Base-by-base conservation (phyloP, 805 yeast genomes). In the Saccharomycopsis sp. region DNA sequence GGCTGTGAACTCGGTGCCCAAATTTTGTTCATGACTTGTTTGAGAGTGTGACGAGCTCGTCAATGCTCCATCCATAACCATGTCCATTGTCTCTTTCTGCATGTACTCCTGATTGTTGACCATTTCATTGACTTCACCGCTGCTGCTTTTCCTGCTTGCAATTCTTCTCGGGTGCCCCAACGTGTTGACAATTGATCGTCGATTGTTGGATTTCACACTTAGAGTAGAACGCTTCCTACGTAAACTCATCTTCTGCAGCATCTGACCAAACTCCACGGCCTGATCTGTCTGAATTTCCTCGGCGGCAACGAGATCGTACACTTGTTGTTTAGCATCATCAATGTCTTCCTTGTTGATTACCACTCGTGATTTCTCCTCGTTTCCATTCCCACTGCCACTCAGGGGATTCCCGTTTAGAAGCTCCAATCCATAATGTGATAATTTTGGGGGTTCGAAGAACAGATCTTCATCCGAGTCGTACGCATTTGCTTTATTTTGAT, bases 401-500 rank as follows among this genome's bases (percentile, higher is more conserved):
- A n/a, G 27, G 27, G 27, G 27, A 9, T 9, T n/a, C 10, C 42
- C 44, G 30, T 42, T 43, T 17, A 46, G 30, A 22, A 46, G 25
- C 20, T 43, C 49, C 39, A 43, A 25, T 4, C 45, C 34, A 18
- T 46, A 46, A 9, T 32, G 36, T 3, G 49, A 46, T 16, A 46
- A 34, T 32, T 46, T 46, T 9, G 49, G 49, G 15, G 49, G 49
- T 25, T 46, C 49, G 30, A 46, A 39, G 30, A 46, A 46, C 49
- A 46, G 47, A 23, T 46, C 49, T 30, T 46, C 49, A 17, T 46
- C 49, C n/a, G 49, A 46, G 20, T 46, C 49, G 29, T 45, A 43
- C 19, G 33, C 23, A n/a, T n/a, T n/a, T 29, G 33, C 18, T n/a
- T n/a, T n/a, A n/a, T n/a, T n/a, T 32, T 39, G 34, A 29, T 25